phyloP scores from a whole-genome alignment of 75 land plant species.

The Sequoia sempervirens region DNA sequence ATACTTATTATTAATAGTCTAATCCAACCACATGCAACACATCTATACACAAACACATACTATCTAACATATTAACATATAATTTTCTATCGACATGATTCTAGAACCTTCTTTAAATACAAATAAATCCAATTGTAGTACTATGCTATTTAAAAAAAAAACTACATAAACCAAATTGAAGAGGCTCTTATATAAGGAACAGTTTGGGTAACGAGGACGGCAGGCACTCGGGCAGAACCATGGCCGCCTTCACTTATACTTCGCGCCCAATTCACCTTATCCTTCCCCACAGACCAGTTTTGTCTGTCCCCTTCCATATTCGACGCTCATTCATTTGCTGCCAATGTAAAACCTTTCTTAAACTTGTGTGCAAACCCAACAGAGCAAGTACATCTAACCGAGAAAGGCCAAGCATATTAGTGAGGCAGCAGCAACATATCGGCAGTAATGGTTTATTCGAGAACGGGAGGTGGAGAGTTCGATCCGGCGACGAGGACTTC shows the following conservation, averaged over 20 bases:
- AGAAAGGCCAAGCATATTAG: not conserved
- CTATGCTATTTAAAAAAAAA: no score
- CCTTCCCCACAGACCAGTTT: not conserved
- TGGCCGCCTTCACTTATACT: not conserved
- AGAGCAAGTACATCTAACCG: no score
- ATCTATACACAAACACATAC: no score
- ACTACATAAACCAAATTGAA: no score
- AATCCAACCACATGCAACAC: no score
- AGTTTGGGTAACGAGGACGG: no score
- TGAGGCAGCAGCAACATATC: not conserved
- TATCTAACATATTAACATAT: no score
- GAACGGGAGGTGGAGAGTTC: conserved; percentile 6
- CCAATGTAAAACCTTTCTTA: not conserved
- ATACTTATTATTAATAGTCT: no score
- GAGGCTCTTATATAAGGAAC: no score
- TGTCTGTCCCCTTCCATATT: not conserved
- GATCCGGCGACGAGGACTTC: conserved; percentile 37
- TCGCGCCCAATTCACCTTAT: not conserved
- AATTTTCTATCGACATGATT: no score
- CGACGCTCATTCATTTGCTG: not conserved
- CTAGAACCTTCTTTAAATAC: no score
- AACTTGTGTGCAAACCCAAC: not conserved
- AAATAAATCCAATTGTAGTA: no score
- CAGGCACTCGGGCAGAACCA: not conserved
- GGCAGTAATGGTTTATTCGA: not conserved